Base-by-base conservation (phyloP, 371 early-diverging fungal genomes). In the Funneliformis caledonium region DNA sequence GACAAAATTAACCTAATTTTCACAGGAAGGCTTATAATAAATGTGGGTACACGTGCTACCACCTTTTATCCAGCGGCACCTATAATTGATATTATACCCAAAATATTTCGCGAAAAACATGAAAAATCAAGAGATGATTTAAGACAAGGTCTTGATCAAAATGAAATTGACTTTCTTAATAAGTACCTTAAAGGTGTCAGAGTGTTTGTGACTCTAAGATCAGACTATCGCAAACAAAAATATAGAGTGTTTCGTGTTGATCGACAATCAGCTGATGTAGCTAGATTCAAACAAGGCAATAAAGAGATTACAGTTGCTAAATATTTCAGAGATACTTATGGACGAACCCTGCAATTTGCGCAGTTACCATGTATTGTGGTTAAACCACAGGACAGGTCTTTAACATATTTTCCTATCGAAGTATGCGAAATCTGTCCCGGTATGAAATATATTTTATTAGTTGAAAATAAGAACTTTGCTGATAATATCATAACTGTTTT, bases 1-100 rank as follows among this genome's bases (percentile, higher is more conserved):
- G 4, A 45, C 8, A 43, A 19, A n/a, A n/a, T 43, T 22, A 31
- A 16, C 11, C 8, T 75, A 12, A n/a, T 61, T 42, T 68, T 42
- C 5, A 8, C 47, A 64, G 61, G 43, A 5, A 19, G 9, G 8
- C 31, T 70, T n/a, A 37, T 50, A 11, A 14, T 82, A 33, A 70
- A 61, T 83, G 81, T 94, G 72, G 95, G 94, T 82, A 89, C 93
- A 0, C 90, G 93, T 2, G 93, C 93, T 14, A 91, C 94, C 0
- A 91, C 92, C 0, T 94, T 95, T 83, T 93, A 88, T 81, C 88
- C 89, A 79, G 85, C 90, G 0, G 93, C 92, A 37, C 56, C 83
- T 4, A 73, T 92, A 47, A 69, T 91, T 12, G 87, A 87, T 3
- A 67, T 87, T 10, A 72, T 92, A 7, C 84, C 85, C 8, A 85